Conservation (phyloP, 2,329 filamentous ascomycete species). For the Venturia aucupariae region DNA sequence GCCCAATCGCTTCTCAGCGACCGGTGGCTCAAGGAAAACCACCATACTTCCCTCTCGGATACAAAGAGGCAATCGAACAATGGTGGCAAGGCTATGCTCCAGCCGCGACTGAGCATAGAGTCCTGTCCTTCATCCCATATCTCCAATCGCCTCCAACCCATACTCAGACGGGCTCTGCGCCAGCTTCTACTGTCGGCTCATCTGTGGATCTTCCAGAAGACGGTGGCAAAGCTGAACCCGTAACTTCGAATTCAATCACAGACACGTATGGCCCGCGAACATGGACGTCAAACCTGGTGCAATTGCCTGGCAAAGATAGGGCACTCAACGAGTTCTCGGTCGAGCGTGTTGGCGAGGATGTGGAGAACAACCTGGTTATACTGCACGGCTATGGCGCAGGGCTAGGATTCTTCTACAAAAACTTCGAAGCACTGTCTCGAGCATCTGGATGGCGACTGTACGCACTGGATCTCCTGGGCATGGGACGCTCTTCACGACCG, state of each 20-base stretch:
- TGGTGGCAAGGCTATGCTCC: constrained; percentile 90
- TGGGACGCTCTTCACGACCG: constrained; percentile 81
- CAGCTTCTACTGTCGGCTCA: constrained; percentile 34
- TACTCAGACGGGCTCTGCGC: constrained; percentile 51
- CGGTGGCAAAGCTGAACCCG: constrained; percentile 28
- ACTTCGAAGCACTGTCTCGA: constrained; percentile 81
- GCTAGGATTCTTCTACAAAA: constrained; percentile 96
- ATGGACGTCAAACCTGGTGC: constrained; percentile 80
- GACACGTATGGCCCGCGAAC: constrained; percentile 71
- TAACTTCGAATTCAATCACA: constrained; percentile 35
- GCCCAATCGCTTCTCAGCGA: constrained; percentile 40
- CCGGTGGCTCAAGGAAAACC: constrained; percentile 21
- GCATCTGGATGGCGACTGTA: constrained; percentile 78
- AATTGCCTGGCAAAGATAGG: constrained; percentile 75
- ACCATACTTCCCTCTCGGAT: constrained; percentile 69
- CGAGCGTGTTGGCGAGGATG: constrained; percentile 68
- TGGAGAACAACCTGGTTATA: constrained; percentile 85
- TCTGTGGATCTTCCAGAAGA: constrained; percentile 31
- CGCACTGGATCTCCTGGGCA: constrained; percentile 88
- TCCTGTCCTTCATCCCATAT: constrained; percentile 78
- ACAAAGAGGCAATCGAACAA: constrained; percentile 84
- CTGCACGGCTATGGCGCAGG: constrained; percentile 94
- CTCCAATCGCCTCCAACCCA: constrained; percentile 63
- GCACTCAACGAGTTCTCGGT: constrained; percentile 89
- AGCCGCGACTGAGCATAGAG: constrained; percentile 74